Conservation (phyloP, 192 early-diverging fungal genomes). For the Dissophora globulifera region DNA sequence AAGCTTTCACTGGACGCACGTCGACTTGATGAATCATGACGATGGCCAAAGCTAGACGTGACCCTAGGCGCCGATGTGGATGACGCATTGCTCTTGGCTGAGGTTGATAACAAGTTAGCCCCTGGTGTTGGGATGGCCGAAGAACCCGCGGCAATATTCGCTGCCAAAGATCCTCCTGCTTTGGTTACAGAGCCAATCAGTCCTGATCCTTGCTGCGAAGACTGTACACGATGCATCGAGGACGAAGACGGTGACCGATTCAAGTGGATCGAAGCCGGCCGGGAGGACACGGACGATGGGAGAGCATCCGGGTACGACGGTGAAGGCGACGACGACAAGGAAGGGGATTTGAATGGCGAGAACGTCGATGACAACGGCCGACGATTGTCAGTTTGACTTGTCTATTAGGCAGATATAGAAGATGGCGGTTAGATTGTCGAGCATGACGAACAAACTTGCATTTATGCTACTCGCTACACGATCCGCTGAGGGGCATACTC, state of each 20-base stretch:
- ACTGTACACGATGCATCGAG: slow-evolving; percentile 49
- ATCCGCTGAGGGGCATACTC: slow-evolving; percentile 3
- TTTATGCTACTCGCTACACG: not conserved
- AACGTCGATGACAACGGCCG: slow-evolving; percentile 25
- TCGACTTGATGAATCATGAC: slow-evolving; percentile 51
- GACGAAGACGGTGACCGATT: slow-evolving; percentile 49
- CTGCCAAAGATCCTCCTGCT: slow-evolving; percentile 10
- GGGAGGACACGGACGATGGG: slow-evolving; percentile 25
- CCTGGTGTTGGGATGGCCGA: slow-evolving; percentile 15
- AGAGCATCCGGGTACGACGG: slow-evolving; percentile 36
- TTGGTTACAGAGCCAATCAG: slow-evolving; percentile 13
- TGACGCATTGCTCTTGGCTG: slow-evolving; percentile 45
- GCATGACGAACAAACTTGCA: too few relatives aligned
- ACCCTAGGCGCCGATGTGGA: slow-evolving; percentile 51
- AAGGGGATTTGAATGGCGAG: slow-evolving; percentile 57
- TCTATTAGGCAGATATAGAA: not conserved
- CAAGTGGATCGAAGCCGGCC: slow-evolving; percentile 39
- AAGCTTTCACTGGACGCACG: slow-evolving; percentile 49
- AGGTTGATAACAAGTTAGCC: slow-evolving; percentile 38
- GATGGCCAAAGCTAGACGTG: slow-evolving; percentile 54
- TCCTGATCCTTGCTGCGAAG: slow-evolving; percentile 33
- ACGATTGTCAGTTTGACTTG: slow-evolving; percentile 41
- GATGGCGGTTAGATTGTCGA: too few relatives aligned
- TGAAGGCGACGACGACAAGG: slow-evolving; percentile 54
- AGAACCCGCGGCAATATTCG: slow-evolving; percentile 9